Conservation (phyloP, 495 filamentous ascomycete genomes). For the Parathielavia appendiculata region DNA sequence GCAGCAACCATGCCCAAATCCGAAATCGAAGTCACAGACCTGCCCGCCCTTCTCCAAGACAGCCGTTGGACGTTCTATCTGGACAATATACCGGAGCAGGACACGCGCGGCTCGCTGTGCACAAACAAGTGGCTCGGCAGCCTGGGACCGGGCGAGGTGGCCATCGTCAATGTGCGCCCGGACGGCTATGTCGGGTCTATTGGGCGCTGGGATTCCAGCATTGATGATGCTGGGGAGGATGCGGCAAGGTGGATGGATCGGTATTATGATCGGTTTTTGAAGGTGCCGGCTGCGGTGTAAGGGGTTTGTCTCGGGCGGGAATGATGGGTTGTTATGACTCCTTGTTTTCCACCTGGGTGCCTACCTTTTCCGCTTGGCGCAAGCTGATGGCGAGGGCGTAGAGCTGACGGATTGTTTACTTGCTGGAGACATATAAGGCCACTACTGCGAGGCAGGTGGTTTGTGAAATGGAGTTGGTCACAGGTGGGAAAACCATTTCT, state of each 20-base stretch:
- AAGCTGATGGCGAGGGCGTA: too few species aligned
- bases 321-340: neutral
- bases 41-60: slow-evolving; percentile 51
- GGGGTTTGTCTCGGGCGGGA: neutral
- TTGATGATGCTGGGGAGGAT: slow-evolving; percentile 39
- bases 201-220: slow-evolving; percentile 46
- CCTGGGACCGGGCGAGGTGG: slow-evolving; percentile 46
- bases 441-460: too few species aligned
- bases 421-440: neutral
- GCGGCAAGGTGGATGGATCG: slow-evolving; percentile 53
- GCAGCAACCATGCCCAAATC: slow-evolving; percentile 51
- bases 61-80: slow-evolving; percentile 67
- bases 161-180: slow-evolving; percentile 57
- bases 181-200: slow-evolving; percentile 64
- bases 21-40: slow-evolving; percentile 56
- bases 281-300: slow-evolving; percentile 27
- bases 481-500: too few species aligned
- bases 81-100: slow-evolving; percentile 50
- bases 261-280: slow-evolving; percentile 55
- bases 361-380: too few species aligned
- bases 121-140: slow-evolving; percentile 60
- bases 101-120: slow-evolving; percentile 46
- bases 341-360: too few species aligned
- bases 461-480: too few species aligned
- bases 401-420: too few species aligned